Conservation (phyloP, 306 rosid genomes). For the Fragaria iinumae region DNA sequence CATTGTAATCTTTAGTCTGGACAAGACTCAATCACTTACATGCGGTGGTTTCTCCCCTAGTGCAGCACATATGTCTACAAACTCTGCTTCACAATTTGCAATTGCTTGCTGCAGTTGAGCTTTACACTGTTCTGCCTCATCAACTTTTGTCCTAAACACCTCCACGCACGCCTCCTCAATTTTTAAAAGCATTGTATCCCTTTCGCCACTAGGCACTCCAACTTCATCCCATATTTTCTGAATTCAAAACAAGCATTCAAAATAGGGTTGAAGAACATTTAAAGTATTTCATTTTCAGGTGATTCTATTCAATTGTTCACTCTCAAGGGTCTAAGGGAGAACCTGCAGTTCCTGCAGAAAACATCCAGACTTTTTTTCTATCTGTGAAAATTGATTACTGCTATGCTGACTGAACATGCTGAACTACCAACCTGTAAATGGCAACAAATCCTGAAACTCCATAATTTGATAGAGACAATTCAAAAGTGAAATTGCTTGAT, state of each 20-base stretch:
- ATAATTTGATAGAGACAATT: neutral
- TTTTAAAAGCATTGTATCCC: slow-evolving; percentile 53
- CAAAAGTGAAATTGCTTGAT: neutral
- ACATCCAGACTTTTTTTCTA: slow-evolving; percentile 48
- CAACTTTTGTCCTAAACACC: slow-evolving; percentile 50
- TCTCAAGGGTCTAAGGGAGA: neutral
- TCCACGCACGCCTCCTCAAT: slow-evolving; percentile 62
- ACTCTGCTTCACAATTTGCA: slow-evolving; percentile 51
- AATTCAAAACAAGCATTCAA: slow-evolving; percentile 22
- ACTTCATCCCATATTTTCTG: slow-evolving; percentile 79
- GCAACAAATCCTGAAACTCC: neutral
- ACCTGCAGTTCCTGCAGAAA: slow-evolving; percentile 78
- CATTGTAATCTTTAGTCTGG: slow-evolving; percentile 3
- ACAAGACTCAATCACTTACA: slow-evolving; percentile 34
- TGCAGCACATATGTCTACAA: slow-evolving; percentile 47
- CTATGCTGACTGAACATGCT: slow-evolving; percentile 42
- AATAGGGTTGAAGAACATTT: neutral
- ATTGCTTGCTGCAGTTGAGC: slow-evolving; percentile 54
- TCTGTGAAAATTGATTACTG: slow-evolving; percentile 33
- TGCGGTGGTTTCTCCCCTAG: slow-evolving; percentile 52
- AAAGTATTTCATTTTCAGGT: too few species aligned
- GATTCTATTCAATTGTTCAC: neutral
- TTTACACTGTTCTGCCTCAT: slow-evolving; percentile 46
- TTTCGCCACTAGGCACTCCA: slow-evolving; percentile 57
- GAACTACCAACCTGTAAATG: slow-evolving; percentile 26